These are phyloP conservation scores for Saxophila tyrrhenica DNA, from an alignment of 495 filamentous ascomycete genomes.

Conservation along the genomic window DNA sequence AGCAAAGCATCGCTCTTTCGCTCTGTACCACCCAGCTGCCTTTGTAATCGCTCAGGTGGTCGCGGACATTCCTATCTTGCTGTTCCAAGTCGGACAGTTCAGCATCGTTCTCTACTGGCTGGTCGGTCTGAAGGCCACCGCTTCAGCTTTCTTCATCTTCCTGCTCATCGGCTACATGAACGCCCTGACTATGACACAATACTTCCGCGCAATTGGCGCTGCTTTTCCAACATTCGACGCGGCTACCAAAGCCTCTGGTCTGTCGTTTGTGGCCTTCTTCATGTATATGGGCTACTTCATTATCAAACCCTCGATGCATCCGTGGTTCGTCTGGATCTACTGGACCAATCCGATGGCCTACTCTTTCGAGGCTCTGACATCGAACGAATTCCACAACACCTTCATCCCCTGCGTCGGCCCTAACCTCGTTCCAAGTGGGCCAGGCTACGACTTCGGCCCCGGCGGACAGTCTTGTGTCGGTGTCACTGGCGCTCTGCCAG, in stretches of 20 bases:
- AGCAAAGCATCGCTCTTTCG: conserved; percentile 76
- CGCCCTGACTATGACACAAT: conserved; percentile 47
- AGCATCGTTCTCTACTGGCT: conserved; percentile 75
- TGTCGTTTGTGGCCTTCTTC: conserved; percentile 50
- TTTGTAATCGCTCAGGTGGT: conserved; percentile 66
- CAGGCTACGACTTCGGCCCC: neutral
- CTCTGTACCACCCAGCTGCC: conserved; percentile 73
- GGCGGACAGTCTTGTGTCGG: neutral
- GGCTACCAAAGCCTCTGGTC: conserved; percentile 53
- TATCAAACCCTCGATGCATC: conserved; percentile 58
- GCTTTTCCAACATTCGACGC: conserved; percentile 50
- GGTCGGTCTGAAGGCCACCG: conserved; percentile 58
- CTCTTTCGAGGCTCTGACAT: conserved; percentile 36
- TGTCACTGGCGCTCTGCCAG: neutral
- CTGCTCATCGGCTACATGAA: conserved; percentile 51
- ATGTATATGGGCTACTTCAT: conserved; percentile 79
- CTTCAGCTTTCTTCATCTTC: conserved; percentile 70
- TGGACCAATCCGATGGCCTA: conserved; percentile 69
- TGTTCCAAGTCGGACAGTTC: conserved; percentile 39
- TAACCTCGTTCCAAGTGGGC: conserved; percentile 40
- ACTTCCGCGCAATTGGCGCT: conserved; percentile 65
- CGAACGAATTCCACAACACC: conserved; percentile 32
- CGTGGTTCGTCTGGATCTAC: conserved; percentile 70
- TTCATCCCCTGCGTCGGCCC: conserved; percentile 37
- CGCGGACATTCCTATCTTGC: conserved; percentile 54